phyloP scores from a whole-genome alignment of 176 grass and related monocot genomes.

The Zoysia japonica region DNA sequence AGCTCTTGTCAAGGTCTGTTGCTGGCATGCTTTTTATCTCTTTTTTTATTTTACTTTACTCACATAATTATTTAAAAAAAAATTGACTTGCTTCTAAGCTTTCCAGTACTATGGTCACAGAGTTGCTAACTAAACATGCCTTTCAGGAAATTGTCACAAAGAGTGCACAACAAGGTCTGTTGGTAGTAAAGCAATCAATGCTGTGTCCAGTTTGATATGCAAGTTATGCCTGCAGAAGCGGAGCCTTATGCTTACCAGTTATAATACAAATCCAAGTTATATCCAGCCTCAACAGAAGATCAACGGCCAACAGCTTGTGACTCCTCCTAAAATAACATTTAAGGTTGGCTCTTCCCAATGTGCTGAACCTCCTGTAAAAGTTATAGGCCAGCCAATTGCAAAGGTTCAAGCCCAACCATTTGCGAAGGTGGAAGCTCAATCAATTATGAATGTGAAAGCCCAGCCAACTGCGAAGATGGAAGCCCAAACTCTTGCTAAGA shows the following conservation, averaged over 20 bases:
- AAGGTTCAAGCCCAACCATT: constrained; percentile 31
- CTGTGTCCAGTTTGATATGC: constrained; percentile 55
- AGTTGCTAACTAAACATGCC: constrained; percentile 36
- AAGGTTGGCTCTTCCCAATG: constrained; percentile 55
- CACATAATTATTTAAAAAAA: background rate
- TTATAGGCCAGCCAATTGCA: constrained; percentile 3
- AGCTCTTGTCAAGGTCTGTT: constrained; percentile 84
- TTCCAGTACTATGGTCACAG: constrained; percentile 23
- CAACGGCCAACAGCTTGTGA: constrained; percentile 38
- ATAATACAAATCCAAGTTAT: constrained; percentile 40
- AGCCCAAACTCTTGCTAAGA: constrained; percentile 9
- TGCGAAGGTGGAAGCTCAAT: background rate
- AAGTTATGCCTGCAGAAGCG: constrained; percentile 63
- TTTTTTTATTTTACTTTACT: background rate
- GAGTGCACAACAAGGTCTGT: constrained; percentile 59
- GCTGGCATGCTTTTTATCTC: constrained; percentile 24
- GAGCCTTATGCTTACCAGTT: constrained; percentile 46
- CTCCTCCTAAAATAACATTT: constrained; percentile 51
- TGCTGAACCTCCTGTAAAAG: constrained; percentile 36
- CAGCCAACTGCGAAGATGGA: constrained; percentile 31
- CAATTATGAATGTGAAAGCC: background rate
- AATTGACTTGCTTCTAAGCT: constrained; percentile 15
- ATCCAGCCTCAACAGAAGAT: constrained; percentile 40
- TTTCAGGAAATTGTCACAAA: constrained; percentile 84
- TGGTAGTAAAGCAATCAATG: constrained; percentile 40